Evolutionary conservation across 2,329 filamentous ascomycete genomes (phyloP).

Genomic region (Beauveria caledonica): DNA sequence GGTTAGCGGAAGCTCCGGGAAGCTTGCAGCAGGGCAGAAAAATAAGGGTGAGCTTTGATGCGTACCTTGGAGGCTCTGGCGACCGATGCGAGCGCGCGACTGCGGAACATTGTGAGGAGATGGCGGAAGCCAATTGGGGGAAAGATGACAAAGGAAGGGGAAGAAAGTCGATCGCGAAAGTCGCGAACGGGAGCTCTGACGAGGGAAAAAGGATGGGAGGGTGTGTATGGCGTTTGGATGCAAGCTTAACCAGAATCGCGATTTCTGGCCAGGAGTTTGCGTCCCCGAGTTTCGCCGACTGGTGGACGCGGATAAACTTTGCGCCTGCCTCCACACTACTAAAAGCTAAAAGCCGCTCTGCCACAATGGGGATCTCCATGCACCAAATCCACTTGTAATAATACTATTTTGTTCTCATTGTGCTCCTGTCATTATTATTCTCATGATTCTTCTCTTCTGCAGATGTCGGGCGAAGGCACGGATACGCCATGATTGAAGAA

Average conservation of each 20-base stretch:
- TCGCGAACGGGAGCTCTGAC: constrained; percentile 4
- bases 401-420: too few species aligned
- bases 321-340: constrained; percentile 3
- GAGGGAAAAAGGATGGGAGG: background rate
- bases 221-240: constrained; percentile 2
- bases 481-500: too few species aligned
- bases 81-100: constrained; percentile 71
- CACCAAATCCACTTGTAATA: background rate
- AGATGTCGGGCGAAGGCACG: too few species aligned
- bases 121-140: constrained; percentile 12
- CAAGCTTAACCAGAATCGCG: constrained; percentile 10
- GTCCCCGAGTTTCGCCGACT: constrained; percentile 13
- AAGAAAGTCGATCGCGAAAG: constrained; percentile 12
- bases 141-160: constrained; percentile 7
- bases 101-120: constrained; percentile 67
- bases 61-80: constrained; percentile 69
- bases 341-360: background rate
- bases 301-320: constrained; percentile 12
- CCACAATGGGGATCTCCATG: background rate
- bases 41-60: constrained; percentile 16
- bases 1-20: constrained; percentile 16
- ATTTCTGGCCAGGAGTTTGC: constrained; percentile 12
- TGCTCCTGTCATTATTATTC: too few species aligned
- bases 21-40: constrained; percentile 11
- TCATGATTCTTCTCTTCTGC: too few species aligned